Base-by-base conservation (phyloP, 495 filamentous ascomycete genomes). In the Schizothecium vesticola region DNA sequence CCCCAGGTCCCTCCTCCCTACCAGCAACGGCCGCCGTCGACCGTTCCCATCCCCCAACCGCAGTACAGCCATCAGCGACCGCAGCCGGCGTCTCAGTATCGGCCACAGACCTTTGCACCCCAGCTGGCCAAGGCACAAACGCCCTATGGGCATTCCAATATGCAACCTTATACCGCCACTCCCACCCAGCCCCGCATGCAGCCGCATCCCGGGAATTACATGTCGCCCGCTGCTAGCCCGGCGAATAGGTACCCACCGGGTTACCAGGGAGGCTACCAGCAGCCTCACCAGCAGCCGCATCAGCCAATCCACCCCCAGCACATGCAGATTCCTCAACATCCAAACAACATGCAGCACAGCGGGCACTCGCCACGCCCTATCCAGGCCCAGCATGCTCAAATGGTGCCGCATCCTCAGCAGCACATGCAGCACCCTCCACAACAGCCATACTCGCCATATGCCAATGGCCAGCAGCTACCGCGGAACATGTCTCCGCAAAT, bases 91-190 rank as follows among this genome's bases (percentile, higher is more conserved):
- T 63, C 73, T 59, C 66, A 81, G 72, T 81, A 76, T 63, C 75
- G 80, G 33, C 75, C 77, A 12, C 69, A 69, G n/a, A 70, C 68
- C 11, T 80, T 79, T 67, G 74, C 78, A 19, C 70, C 72, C 12
- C 78, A 79, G 65, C 67, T 80, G 10, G 73, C 75, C 57, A 80
- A 80, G 64, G 73, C 73, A 3, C 79, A 77, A 24, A 76, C 73
- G 0, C 75, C 76, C 0, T 80, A 78, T 43, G 77, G 78, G 12
- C 82, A 82, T 61, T 72, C 77, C 43, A 77, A 77, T 65, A 71
- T 82, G 68, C 76, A 76, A 8, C 72, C 79, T 36, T 72, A 78
- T 56, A 78, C 76, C 13, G 68, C 72, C n/a, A 78, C 71, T 61
- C 76, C 79, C 13, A 66, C 74, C n/a, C 80, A 79, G 60, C 74